These are phyloP conservation scores for Trametes punicea DNA, from an alignment of 768 basidiomycete species.

Conservation along the genomic window DNA sequence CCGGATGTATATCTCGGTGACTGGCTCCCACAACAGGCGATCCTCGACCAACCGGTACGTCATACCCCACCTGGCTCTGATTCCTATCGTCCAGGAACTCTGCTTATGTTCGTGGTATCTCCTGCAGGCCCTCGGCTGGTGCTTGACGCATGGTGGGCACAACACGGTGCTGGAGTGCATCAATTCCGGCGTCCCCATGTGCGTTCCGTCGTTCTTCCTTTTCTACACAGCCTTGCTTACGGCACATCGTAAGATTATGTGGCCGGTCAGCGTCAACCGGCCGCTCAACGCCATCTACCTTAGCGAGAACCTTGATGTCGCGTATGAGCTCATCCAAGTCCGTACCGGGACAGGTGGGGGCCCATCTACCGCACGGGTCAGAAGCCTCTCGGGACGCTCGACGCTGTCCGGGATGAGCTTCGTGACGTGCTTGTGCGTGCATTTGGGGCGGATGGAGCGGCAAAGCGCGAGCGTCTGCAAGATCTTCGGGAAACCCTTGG, in stretches of 20 bases:
- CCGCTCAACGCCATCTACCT: conserved; percentile 23
- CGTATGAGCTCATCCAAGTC: conserved; percentile 28
- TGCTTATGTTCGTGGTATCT: background rate
- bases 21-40: conserved; percentile 4
- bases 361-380: conserved; percentile 9
- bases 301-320: conserved; percentile 22
- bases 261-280: conserved; percentile 24
- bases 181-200: conserved; percentile 4
- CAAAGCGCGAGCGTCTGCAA: conserved; percentile 21
- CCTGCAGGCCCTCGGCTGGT: conserved; percentile 5
- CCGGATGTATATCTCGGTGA: background rate
- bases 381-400: conserved; percentile 23
- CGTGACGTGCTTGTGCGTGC: conserved; percentile 20
- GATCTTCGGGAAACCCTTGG: conserved; percentile 8
- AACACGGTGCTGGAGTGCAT: conserved; percentile 7
- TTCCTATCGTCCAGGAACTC: background rate
- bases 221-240: background rate
- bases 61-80: no score
- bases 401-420: conserved; percentile 22
- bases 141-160: conserved; percentile 5
- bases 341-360: conserved; percentile 14
- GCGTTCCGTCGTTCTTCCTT: background rate
- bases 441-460: conserved; percentile 25
- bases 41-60: conserved; percentile 5
- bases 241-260: conserved; percentile 24